Conservation (phyloP, 2,329 filamentous ascomycete species). For the Truncatella angustata region DNA sequence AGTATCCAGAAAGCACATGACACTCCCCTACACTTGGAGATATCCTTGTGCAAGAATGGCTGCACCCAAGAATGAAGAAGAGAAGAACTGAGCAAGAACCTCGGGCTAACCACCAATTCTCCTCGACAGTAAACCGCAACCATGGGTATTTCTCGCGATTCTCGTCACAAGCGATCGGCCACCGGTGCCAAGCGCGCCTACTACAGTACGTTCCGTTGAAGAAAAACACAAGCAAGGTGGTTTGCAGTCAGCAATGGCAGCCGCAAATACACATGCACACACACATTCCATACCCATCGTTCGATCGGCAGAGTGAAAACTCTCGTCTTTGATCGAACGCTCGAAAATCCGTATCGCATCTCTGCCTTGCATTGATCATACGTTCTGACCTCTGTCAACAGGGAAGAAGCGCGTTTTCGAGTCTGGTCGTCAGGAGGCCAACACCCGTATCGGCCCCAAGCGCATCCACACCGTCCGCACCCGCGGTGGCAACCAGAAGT, state of each 20-base stretch:
- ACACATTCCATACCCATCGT: neutral
- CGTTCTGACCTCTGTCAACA: conserved; percentile 74
- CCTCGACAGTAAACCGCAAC: conserved; percentile 63
- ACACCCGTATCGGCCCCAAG: conserved; percentile 98
- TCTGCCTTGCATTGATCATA: conserved; percentile 45
- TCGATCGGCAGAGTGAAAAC: neutral
- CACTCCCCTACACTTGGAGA: too few relatives aligned
- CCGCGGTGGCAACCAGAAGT: conserved; percentile 98
- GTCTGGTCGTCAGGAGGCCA: conserved; percentile 98
- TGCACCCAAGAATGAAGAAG: too few relatives aligned
- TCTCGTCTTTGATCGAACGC: conserved; percentile 7
- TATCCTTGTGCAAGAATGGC: too few relatives aligned
- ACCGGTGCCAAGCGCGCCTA: conserved; percentile 96
- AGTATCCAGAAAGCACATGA: too few relatives aligned
- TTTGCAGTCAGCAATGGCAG: conserved; percentile 14
- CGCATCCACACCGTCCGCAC: conserved; percentile 95
- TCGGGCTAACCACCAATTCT: neutral
- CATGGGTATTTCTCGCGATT: conserved; percentile 99
- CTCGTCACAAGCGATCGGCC: conserved; percentile 99
- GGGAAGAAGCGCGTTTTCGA: conserved; percentile 99
- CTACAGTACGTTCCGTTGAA: conserved; percentile 67
- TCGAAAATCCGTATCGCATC: conserved; percentile 68
- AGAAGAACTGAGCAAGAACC: too few relatives aligned
- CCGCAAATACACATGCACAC: conserved; percentile 14
- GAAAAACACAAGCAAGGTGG: conserved; percentile 1